Evolutionary conservation across 2,329 filamentous ascomycete genomes (phyloP).

Genomic region (Neonectria magnoliae): DNA sequence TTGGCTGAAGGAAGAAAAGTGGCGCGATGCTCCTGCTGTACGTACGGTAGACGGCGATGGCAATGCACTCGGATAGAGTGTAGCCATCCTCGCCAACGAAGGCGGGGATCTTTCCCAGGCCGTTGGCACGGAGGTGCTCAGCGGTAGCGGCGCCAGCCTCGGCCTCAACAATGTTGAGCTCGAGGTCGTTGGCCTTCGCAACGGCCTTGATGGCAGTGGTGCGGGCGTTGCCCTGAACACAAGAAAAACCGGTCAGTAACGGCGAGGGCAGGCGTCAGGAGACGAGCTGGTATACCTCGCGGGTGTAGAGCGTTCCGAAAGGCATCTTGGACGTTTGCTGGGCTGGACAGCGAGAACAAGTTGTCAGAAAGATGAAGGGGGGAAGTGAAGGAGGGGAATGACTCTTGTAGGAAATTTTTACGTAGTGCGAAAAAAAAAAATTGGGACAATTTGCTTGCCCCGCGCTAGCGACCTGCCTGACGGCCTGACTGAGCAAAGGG

Average conservation of each 20-base stretch:
- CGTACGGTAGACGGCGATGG: constrained; percentile 98
- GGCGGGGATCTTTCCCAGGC: constrained; percentile 89
- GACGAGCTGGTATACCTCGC: constrained; percentile 66
- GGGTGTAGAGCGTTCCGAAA: constrained; percentile 98
- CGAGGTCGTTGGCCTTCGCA: constrained; percentile 96
- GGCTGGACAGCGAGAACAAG: constrained; percentile 42
- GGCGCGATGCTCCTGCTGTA: constrained; percentile 46
- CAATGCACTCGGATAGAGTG: constrained; percentile 87
- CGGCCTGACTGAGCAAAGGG: constrained; percentile 39
- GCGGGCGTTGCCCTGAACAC: constrained; percentile 83
- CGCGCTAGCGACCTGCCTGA: constrained; percentile 44
- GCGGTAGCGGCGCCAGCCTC: constrained; percentile 71
- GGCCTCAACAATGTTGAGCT: constrained; percentile 84
- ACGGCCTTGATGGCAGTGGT: constrained; percentile 89
- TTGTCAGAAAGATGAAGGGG: constrained; percentile 36
- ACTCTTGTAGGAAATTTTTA: constrained; percentile 48
- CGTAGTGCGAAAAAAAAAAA: constrained; percentile 36
- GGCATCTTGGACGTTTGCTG: constrained; percentile 73
- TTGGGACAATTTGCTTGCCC: constrained; percentile 46
- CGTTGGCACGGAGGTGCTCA: constrained; percentile 88
- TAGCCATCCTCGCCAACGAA: constrained; percentile 95
- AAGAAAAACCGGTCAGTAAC: constrained; percentile 48
- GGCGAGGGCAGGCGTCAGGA: constrained; percentile 33
- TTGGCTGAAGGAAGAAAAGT: constrained; percentile 44
- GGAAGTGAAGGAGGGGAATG: constrained; percentile 35